These are phyloP conservation scores for Hippophae tibetana DNA, from an alignment of 306 rosid species.

Conservation along the genomic window DNA sequence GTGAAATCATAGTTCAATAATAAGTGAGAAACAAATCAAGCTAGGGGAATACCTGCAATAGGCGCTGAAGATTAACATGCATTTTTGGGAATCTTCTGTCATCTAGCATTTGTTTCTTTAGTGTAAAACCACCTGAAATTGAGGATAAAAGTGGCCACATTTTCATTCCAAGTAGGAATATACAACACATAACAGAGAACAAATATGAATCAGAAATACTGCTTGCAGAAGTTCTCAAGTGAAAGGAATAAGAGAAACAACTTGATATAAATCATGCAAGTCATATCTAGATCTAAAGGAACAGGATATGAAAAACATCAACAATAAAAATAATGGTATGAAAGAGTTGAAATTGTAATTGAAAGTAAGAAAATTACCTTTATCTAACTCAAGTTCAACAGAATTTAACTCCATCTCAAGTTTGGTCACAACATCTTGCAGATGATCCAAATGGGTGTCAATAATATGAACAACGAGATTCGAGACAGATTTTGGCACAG, in stretches of 20 bases:
- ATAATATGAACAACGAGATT: slow-evolving; percentile 81
- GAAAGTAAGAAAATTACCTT: slow-evolving; percentile 36
- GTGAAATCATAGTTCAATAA: no score
- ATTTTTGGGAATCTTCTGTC: slow-evolving; percentile 95
- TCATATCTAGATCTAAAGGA: no score
- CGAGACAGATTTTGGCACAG: slow-evolving; percentile 76
- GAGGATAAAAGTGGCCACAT: slow-evolving; percentile 16
- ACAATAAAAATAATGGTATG: background rate
- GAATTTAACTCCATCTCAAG: slow-evolving; percentile 92
- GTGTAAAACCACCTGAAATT: slow-evolving; percentile 61
- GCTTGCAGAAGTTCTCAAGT: background rate
- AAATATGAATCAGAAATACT: background rate
- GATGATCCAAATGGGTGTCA: slow-evolving; percentile 90
- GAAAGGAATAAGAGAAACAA: no score
- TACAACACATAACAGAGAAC: background rate
- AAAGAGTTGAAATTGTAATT: background rate
- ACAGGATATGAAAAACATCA: no score
- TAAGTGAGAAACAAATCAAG: slow-evolving; percentile 7
- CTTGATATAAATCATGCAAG: no score
- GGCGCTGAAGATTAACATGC: slow-evolving; percentile 89
- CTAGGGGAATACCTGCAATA: slow-evolving; percentile 61
- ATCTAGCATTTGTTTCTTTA: slow-evolving; percentile 95
- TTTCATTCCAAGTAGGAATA: slow-evolving; percentile 1
- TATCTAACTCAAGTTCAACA: slow-evolving; percentile 80
- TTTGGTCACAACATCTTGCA: slow-evolving; percentile 83